A percentile compares a stretch with the other conserved stretches of the same genome.
Evolutionary conservation across 2,329 filamentous ascomycete genomes (phyloP).

Genomic region (Xylaria sp.): DNA sequence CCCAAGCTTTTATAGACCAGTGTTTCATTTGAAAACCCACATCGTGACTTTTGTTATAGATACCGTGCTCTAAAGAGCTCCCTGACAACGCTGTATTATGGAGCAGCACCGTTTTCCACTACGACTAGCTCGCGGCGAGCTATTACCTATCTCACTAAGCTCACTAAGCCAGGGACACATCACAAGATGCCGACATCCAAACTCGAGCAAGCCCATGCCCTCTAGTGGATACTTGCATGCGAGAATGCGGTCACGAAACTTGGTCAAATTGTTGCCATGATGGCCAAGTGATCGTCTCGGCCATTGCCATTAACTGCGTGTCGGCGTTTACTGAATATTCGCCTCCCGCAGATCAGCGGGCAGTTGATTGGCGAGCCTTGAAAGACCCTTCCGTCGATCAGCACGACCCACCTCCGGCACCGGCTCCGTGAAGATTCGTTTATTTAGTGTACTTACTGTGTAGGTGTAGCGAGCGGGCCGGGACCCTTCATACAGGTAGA

Average conservation of each 20-base stretch:
- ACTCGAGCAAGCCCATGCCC: background rate
- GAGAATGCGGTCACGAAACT: background rate
- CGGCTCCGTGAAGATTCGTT: slow-evolving; percentile 32
- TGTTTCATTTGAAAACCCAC: background rate
- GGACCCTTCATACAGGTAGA: slow-evolving; percentile 32
- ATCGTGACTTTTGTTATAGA: background rate
- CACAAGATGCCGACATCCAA: background rate
- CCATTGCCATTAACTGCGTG: slow-evolving; percentile 22
- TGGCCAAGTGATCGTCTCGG: slow-evolving; percentile 13
- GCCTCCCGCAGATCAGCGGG: background rate
- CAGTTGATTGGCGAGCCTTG: background rate
- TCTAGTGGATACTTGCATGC: background rate
- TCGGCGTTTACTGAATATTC: slow-evolving; percentile 2
- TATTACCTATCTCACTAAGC: background rate
- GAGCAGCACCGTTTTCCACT: background rate
- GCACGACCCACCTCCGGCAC: slow-evolving; percentile 25
- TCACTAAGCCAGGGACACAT: background rate
- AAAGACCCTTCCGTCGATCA: slow-evolving; percentile 8
- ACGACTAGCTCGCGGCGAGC: background rate
- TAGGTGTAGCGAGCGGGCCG: slow-evolving; percentile 8
- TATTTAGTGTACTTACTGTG: background rate
- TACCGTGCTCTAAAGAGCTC: background rate
- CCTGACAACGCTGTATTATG: background rate
- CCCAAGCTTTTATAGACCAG: background rate
- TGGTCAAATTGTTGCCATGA: background rate